These are phyloP conservation scores for Lantana camara DNA, from an alignment of 257 asterid species.

Conservation along the genomic window DNA sequence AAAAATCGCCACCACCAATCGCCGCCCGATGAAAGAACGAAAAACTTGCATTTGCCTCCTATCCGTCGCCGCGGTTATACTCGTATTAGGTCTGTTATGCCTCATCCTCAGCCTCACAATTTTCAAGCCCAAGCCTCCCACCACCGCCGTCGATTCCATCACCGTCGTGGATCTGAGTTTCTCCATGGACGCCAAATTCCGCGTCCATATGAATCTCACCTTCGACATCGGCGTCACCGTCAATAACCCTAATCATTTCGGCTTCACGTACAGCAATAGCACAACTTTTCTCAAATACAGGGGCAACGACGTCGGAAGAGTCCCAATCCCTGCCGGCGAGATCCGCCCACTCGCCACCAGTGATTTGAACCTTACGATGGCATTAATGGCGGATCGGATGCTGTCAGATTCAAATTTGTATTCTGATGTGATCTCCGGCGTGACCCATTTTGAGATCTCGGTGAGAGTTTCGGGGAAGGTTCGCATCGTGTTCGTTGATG, in stretches of 20 bases:
- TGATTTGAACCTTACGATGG: conserved; percentile 50
- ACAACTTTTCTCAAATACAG: conserved; percentile 51
- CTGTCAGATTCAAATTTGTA: conserved; percentile 41
- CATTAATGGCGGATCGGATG: conserved; percentile 70
- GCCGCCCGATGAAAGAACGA: background rate
- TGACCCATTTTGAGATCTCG: conserved; percentile 39
- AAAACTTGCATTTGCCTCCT: conserved; percentile 27
- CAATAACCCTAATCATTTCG: conserved; percentile 65
- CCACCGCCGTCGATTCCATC: conserved; percentile 50
- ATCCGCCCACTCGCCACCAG: conserved; percentile 45
- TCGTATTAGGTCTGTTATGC: conserved; percentile 40
- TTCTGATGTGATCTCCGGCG: conserved; percentile 46
- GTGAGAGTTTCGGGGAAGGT: conserved; percentile 54
- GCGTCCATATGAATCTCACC: conserved; percentile 47
- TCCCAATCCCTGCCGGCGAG: conserved; percentile 58
- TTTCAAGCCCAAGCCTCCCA: conserved; percentile 68
- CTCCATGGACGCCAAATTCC: conserved; percentile 45
- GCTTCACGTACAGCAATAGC: conserved; percentile 50
- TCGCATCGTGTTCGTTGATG: conserved; percentile 41
- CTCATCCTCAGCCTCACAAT: conserved; percentile 57
- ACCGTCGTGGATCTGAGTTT: conserved; percentile 42
- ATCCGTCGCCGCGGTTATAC: conserved; percentile 24
- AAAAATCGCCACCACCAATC: background rate
- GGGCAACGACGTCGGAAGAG: conserved; percentile 59
- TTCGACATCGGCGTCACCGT: conserved; percentile 43